These are phyloP conservation scores for Raphanus sativus DNA, from an alignment of 345 rosid species.

Conservation along the genomic window DNA sequence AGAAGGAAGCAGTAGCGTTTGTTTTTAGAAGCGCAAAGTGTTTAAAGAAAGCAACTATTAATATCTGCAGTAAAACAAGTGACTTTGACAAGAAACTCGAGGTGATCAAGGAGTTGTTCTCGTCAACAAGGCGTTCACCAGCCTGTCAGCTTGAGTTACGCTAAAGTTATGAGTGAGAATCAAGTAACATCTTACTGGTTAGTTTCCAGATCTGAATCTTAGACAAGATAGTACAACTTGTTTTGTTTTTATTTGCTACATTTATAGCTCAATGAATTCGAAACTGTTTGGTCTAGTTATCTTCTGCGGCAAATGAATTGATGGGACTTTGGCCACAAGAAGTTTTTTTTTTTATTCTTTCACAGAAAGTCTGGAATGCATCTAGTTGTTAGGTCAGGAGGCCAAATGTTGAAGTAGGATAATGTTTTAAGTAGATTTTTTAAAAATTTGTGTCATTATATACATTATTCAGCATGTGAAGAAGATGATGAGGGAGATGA, in stretches of 20 bases:
- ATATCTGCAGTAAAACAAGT: neutral
- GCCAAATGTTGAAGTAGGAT: neutral
- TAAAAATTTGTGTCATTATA: neutral
- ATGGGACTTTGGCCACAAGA: neutral
- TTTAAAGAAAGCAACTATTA: neutral
- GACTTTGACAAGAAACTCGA: neutral
- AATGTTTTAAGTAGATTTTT: neutral
- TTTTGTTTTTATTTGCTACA: neutral
- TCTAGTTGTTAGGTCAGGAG: neutral
- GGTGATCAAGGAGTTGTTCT: slow-evolving; percentile 16
- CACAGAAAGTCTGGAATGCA: neutral
- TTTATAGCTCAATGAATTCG: neutral
- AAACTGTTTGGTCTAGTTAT: neutral
- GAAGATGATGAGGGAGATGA: slow-evolving; percentile 53
- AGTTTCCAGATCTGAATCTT: neutral
- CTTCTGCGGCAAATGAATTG: neutral
- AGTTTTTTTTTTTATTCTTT: neutral
- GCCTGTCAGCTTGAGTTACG: neutral
- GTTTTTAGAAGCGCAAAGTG: neutral
- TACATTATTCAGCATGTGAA: too few relatives aligned
- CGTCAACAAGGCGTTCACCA: neutral
- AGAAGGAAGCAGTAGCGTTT: neutral
- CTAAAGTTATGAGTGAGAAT: neutral
- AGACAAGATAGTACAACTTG: neutral
- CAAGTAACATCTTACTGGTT: neutral